Conservation (phyloP, 1,284 basidiomycete species). For the Ceratobasidium sp. region DNA sequence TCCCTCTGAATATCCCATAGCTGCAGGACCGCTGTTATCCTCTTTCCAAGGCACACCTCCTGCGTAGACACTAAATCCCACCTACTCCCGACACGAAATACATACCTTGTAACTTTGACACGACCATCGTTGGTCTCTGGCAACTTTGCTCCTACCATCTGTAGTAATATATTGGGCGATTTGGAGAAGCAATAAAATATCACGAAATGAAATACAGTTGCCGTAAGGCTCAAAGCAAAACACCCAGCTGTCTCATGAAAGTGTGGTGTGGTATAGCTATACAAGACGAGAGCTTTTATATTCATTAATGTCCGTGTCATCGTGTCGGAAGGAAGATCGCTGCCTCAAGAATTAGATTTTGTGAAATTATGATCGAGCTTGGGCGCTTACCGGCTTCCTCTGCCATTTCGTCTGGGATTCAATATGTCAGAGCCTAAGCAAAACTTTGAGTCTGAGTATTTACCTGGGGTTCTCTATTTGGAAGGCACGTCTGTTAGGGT, state of each 20-base stretch:
- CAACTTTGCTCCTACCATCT: constrained; percentile 23
- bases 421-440: background rate
- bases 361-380: constrained; percentile 9
- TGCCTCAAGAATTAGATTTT: background rate
- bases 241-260: background rate
- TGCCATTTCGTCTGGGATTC: constrained; percentile 50
- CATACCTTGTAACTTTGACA: background rate
- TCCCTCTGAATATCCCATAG: constrained; percentile 18
- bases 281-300: background rate
- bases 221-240: constrained; percentile 31
- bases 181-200: constrained; percentile 23
- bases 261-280: background rate
- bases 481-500: background rate
- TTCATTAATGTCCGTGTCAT: constrained; percentile 16
- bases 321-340: constrained; percentile 44
- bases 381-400: constrained; percentile 52
- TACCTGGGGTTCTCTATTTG: constrained; percentile 34
- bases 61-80: constrained; percentile 10
- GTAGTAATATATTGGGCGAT: constrained; percentile 41
- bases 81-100: constrained; percentile 19
- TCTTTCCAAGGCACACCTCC: constrained; percentile 27
- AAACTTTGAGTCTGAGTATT: background rate
- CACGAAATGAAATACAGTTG: constrained; percentile 37
- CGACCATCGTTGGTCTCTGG: background rate
- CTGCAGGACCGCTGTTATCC: constrained; percentile 32